Percentiles rank a stretch among this genome's conserved stretches.
phyloP scores from a whole-genome alignment of 1,139 yeast genomes.

The Kodamaea sp. region DNA sequence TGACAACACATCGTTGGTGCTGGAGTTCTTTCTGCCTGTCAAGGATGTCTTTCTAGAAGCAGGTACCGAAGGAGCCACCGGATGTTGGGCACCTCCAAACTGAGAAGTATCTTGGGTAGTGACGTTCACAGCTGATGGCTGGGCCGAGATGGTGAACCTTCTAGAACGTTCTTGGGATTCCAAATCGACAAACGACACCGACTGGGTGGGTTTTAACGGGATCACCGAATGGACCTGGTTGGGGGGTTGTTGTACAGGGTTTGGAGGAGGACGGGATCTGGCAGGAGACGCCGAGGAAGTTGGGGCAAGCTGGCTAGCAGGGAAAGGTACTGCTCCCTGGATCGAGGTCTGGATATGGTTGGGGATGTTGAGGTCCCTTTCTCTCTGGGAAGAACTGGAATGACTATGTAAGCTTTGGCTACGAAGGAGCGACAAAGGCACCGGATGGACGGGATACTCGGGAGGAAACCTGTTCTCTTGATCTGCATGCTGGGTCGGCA shows the following conservation, averaged over 20 bases:
- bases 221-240: slow-evolving; percentile 9
- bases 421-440: too few species aligned
- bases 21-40: slow-evolving; percentile 11
- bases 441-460: neutral
- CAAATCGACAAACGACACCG: slow-evolving; percentile 44
- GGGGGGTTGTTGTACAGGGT: slow-evolving; percentile 1
- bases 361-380: too few species aligned
- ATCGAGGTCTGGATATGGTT: too few species aligned
- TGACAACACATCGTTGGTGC: slow-evolving; percentile 13
- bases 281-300: neutral
- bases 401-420: too few species aligned
- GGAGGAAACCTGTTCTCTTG: too few species aligned
- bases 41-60: slow-evolving; percentile 17
- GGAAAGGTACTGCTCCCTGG: too few species aligned
- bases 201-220: slow-evolving; percentile 16
- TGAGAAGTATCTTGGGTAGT: slow-evolving; percentile 9
- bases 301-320: too few species aligned
- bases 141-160: slow-evolving; percentile 49
- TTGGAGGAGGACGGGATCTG: neutral
- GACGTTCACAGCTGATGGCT: slow-evolving; percentile 32
- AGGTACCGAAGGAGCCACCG: slow-evolving; percentile 8
- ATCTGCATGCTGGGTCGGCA: slow-evolving; percentile 5
- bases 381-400: too few species aligned
- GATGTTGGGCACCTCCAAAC: neutral
- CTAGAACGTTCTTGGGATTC: slow-evolving; percentile 42